Percentiles rank a stretch among this genome's conserved stretches.
Conservation (phyloP, 2,329 filamentous ascomycete genomes). For the Colletotrichum limetticola region DNA sequence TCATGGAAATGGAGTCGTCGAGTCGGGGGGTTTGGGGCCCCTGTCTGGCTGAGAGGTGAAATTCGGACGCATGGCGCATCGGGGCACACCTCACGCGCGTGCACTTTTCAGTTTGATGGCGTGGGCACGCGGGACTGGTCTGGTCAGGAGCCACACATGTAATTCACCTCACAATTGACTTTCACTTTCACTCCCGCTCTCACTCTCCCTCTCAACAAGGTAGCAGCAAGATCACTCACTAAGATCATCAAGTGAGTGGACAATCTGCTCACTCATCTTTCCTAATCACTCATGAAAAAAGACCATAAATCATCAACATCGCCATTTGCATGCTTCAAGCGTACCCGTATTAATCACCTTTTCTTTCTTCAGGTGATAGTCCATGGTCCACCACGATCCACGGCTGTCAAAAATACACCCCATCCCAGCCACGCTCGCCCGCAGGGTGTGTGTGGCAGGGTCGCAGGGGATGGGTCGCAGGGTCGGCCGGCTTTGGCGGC, state of each 20-base stretch:
- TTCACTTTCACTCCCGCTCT: too few species aligned
- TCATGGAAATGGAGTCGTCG: background rate
- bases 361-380: background rate
- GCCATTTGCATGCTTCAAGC: background rate
- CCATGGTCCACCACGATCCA: background rate
- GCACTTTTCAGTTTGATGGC: background rate
- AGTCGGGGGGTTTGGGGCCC: conserved; percentile 10
- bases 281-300: background rate
- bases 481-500: conserved; percentile 25
- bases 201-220: background rate
- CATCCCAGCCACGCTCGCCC: background rate
- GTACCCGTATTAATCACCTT: background rate
- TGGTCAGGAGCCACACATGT: background rate
- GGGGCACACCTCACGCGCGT: background rate
- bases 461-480: conserved; percentile 1
- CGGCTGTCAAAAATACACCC: background rate
- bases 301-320: background rate
- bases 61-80: conserved; percentile 1
- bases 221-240: background rate
- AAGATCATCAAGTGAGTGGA: background rate
- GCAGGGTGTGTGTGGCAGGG: conserved; percentile 3
- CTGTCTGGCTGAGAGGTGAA: conserved; percentile 17
- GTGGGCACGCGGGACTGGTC: background rate
- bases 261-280: background rate
- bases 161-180: background rate